Evolutionary conservation across 2,329 filamentous ascomycete genomes (phyloP).

Genomic region (Clarireedia paspali): DNA sequence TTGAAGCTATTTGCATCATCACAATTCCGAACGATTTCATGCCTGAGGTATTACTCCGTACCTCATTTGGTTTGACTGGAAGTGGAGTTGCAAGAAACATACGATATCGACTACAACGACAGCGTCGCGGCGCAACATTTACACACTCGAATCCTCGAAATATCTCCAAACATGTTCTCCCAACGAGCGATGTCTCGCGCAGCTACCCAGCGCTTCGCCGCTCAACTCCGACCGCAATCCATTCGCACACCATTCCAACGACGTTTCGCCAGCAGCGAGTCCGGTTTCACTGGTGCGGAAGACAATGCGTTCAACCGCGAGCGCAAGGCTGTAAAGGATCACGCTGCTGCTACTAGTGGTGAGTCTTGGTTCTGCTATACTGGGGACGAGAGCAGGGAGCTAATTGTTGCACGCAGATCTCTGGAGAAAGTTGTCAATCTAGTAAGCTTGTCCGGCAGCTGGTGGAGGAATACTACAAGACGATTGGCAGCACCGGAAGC

Average conservation of each 20-base stretch:
- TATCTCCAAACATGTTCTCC: constrained; percentile 47
- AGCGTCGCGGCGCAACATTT: constrained; percentile 5
- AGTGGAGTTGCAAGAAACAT: constrained; percentile 2
- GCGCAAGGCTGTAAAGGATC: constrained; percentile 81
- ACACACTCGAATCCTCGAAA: constrained; percentile 13
- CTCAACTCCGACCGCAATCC: constrained; percentile 48
- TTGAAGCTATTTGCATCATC: too few species aligned
- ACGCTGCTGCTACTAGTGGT: constrained; percentile 81
- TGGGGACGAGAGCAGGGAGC: constrained; percentile 11
- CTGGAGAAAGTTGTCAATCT: constrained; percentile 94
- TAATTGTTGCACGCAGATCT: constrained; percentile 51
- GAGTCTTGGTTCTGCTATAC: constrained; percentile 32
- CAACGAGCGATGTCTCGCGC: constrained; percentile 52
- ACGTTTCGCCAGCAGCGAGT: constrained; percentile 59
- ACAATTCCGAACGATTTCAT: too few species aligned
- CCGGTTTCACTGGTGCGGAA: constrained; percentile 50
- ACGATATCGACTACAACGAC: not conserved
- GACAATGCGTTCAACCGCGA: constrained; percentile 95
- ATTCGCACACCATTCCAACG: constrained; percentile 55
- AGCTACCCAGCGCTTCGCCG: constrained; percentile 52
- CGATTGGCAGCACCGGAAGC: not conserved
- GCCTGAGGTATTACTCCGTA: too few species aligned
- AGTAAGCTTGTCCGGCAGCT: constrained; percentile 52
- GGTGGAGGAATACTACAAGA: not conserved
- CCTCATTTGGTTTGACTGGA: not conserved